phyloP scores from a whole-genome alignment of 2,329 filamentous ascomycete genomes.

The Teratosphaeria pseudoeucalypti region DNA sequence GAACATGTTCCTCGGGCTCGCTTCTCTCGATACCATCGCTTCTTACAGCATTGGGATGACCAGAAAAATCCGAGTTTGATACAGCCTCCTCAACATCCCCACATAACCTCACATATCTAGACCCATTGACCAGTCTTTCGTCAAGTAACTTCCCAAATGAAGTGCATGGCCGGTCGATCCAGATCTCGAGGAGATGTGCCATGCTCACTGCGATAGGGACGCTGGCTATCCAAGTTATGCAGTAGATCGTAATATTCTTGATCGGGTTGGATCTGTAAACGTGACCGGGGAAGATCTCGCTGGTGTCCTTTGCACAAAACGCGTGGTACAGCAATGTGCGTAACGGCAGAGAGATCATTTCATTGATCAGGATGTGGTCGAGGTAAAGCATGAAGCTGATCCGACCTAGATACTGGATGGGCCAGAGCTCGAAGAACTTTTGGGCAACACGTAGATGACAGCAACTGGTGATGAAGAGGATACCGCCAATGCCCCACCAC shows the following conservation, averaged over 20 bases:
- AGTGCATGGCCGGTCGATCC: background rate
- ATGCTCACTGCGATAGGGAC: background rate
- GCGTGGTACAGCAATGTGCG: background rate
- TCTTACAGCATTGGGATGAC: background rate
- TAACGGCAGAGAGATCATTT: background rate
- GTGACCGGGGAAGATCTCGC: background rate
- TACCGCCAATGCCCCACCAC: conserved; percentile 13
- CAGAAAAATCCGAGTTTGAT: background rate
- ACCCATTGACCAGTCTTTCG: background rate
- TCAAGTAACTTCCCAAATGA: background rate
- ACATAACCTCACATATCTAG: background rate
- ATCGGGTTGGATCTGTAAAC: background rate
- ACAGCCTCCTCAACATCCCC: background rate
- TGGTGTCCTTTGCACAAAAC: background rate
- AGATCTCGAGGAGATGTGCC: background rate
- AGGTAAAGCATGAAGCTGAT: conserved; percentile 15
- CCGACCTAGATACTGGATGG: conserved; percentile 9
- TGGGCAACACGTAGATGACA: conserved; percentile 7
- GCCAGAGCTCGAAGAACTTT: conserved; percentile 6
- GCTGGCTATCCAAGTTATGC: background rate
- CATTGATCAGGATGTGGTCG: conserved; percentile 4
- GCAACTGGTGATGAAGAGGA: conserved; percentile 8
- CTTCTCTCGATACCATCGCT: background rate
- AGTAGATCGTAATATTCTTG: background rate
- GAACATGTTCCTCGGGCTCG: background rate